Evolutionary conservation across 352 stramenopile genomes (phyloP).

Genomic region (Phytophthora pseudosyringae): DNA sequence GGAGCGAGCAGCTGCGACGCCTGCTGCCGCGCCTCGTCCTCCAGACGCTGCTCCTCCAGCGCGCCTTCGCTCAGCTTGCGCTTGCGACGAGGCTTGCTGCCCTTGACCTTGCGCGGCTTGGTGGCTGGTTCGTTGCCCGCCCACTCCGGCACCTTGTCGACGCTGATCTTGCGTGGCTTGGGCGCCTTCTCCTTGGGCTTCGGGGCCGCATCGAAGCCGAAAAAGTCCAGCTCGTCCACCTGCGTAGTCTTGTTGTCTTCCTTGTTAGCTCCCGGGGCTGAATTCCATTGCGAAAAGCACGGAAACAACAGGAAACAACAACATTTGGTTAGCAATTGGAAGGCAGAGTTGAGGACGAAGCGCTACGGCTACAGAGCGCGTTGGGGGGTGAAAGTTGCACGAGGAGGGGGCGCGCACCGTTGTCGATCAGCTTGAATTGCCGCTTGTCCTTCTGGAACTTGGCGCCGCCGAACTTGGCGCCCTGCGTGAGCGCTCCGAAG

Average conservation of each 20-base stretch:
- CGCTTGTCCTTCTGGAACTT: conserved; percentile 65
- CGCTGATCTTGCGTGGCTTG: conserved; percentile 69
- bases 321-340: conserved; percentile 4
- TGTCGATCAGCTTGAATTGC: conserved; percentile 51
- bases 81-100: conserved; percentile 81
- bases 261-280: conserved; percentile 21
- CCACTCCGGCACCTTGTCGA: conserved; percentile 73
- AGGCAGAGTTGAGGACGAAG: neutral
- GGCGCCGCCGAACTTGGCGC: conserved; percentile 70
- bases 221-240: conserved; percentile 78
- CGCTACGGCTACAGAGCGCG: conserved; percentile 12
- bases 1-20: conserved; percentile 73
- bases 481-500: conserved; percentile 73
- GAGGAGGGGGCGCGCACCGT: conserved; percentile 15
- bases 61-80: conserved; percentile 86
- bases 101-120: conserved; percentile 52
- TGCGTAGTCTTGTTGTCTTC: conserved; percentile 30
- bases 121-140: conserved; percentile 51
- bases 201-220: conserved; percentile 64
- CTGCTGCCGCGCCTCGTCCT: conserved; percentile 71
- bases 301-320: conserved; percentile 11
- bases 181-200: conserved; percentile 42
- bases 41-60: conserved; percentile 70
- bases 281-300: conserved; percentile 11
- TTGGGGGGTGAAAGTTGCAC: conserved; percentile 7